Base-by-base conservation (phyloP, 2,329 filamentous ascomycete genomes). In the Colletotrichum scovillei region DNA sequence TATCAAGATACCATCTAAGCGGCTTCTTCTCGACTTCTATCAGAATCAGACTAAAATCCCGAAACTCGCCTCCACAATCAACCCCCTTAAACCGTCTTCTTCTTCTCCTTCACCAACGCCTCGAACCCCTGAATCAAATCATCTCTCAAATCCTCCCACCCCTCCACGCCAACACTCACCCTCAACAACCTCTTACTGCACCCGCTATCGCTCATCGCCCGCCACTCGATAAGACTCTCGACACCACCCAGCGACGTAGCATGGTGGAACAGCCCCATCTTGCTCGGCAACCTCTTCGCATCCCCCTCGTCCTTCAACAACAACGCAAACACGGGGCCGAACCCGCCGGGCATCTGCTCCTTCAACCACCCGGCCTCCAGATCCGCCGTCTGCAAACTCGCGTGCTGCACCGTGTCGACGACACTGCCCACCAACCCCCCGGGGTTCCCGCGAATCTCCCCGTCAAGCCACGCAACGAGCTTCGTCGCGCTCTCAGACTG, bases 181-280 rank as follows among this genome's bases (percentile, higher is more conserved):
- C 97, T 86, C 82, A 98, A 79, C 81, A 98, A 82, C 71, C 90
- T 87, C 79, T 87, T 89, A 79, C 97, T 94, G 52, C 97, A 92
- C 1, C 81, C 86, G 3, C 83, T 78, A 86, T 99, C 97, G 72
- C 92, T 92, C 94, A 99, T 97, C 60, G 93, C 90, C 72, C 97
- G 88, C 97, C 97, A 99, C 88, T 99, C 97, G 77, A 99, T 95
- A 85, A 98, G 84, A 79, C 94, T 97, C 88, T 98, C 97, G 11
- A 98, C 95, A 5, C 97, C 96, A 2, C 97, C 97, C 32, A 98
- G 84, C 81, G 94, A 97, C 2, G 97, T 99, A 6, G 97, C 97
- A 83, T 99, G 97, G 78, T 98, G 94, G 86, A 98, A 98, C 57
- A 98, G 88, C 2, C 87, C 81, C 80, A 98, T 84, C 82, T 94